A percentile compares a stretch with the other conserved stretches of the same genome.
These are phyloP conservation scores for Nothopassalora personata DNA, from an alignment of 2,329 filamentous ascomycete genomes.

Conservation along the genomic window DNA sequence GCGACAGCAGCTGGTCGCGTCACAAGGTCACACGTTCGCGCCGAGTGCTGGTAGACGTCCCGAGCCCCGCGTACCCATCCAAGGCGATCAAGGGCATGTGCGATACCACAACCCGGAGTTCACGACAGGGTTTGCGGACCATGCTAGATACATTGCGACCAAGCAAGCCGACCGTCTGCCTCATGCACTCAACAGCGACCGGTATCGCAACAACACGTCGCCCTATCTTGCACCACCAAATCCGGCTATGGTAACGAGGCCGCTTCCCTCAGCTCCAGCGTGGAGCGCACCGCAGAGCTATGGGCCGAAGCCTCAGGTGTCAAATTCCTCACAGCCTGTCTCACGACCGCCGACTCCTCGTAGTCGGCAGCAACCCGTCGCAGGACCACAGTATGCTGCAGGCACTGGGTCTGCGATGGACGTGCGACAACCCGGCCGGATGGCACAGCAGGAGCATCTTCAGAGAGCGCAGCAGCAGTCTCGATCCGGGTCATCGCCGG, in stretches of 20 bases:
- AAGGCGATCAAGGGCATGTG: neutral
- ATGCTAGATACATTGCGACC: neutral
- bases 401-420: neutral
- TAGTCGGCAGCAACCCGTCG: neutral
- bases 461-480: too few species aligned
- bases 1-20: neutral
- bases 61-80: neutral
- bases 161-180: neutral
- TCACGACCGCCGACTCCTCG: neutral
- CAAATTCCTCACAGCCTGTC: neutral
- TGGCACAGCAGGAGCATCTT: too few species aligned
- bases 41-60: neutral
- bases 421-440: neutral
- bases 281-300: neutral
- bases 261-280: neutral
- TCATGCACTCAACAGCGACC: neutral
- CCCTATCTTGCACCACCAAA: neutral
- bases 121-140: neutral
- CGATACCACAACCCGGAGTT: neutral
- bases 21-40: neutral
- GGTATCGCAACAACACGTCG: neutral
- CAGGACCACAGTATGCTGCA: neutral
- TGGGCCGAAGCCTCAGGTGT: neutral
- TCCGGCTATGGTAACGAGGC: neutral
- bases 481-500: too few species aligned